Conservation (phyloP, 2,329 filamentous ascomycete genomes). For the Parastagonospora nodorum region DNA sequence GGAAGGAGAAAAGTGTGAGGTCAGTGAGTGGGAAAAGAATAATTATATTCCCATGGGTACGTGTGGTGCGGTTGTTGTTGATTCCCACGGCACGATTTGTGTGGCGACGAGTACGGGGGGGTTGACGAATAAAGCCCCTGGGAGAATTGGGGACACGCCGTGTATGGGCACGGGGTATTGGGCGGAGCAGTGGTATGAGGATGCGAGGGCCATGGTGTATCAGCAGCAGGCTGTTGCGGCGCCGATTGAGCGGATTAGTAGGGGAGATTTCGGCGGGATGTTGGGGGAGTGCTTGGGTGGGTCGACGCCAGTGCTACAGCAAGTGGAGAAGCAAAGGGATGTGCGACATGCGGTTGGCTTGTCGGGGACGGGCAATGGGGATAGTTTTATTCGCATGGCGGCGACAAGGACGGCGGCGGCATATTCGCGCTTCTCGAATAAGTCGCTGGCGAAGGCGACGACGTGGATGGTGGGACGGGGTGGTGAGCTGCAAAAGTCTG, state of each 20-base stretch:
- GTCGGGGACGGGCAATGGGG: slow-evolving; percentile 85
- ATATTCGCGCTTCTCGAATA: slow-evolving; percentile 67
- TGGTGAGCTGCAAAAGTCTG: slow-evolving; percentile 76
- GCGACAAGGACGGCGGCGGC: slow-evolving; percentile 75
- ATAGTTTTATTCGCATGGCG: slow-evolving; percentile 77
- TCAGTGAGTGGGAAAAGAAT: slow-evolving; percentile 60
- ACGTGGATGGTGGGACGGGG: slow-evolving; percentile 69
- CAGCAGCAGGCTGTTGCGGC: slow-evolving; percentile 16
- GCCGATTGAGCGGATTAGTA: slow-evolving; percentile 30
- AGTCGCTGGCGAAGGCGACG: slow-evolving; percentile 63
- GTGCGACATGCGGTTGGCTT: slow-evolving; percentile 58
- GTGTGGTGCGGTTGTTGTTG: slow-evolving; percentile 80
- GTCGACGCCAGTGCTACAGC: background rate
- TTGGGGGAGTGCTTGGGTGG: slow-evolving; percentile 66
- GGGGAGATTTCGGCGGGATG: slow-evolving; percentile 52
- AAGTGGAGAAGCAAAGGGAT: slow-evolving; percentile 2
- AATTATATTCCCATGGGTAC: slow-evolving; percentile 83
- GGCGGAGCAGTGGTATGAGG: slow-evolving; percentile 79
- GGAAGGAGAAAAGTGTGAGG: slow-evolving; percentile 52
- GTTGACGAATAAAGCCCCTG: slow-evolving; percentile 86
- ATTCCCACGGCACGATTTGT: slow-evolving; percentile 74
- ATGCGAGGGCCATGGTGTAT: slow-evolving; percentile 32
- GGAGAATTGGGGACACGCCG: slow-evolving; percentile 84
- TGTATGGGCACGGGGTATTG: slow-evolving; percentile 85
- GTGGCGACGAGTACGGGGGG: slow-evolving; percentile 72